phyloP scores from a whole-genome alignment of 495 filamentous ascomycete species.

The Wilcoxina mikolae region DNA sequence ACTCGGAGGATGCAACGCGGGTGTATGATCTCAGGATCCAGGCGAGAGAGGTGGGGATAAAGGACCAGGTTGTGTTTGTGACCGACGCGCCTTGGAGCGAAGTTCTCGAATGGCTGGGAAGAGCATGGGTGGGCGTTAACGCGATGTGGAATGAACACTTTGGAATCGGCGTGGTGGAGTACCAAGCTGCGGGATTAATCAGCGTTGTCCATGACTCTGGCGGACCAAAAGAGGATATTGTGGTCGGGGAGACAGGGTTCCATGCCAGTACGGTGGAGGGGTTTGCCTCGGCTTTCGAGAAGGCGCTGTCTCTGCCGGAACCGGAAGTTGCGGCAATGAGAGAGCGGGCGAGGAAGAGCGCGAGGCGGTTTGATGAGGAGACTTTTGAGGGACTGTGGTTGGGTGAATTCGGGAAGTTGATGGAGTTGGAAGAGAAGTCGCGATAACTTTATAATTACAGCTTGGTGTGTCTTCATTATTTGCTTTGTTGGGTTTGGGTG shows the following conservation, averaged over 20 bases:
- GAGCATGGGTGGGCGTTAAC: conserved; percentile 71
- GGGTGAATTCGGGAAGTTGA: conserved; percentile 51
- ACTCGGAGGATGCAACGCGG: conserved; percentile 64
- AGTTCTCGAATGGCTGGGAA: conserved; percentile 60
- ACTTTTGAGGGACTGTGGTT: conserved; percentile 68
- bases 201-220: conserved; percentile 83
- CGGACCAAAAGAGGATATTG: conserved; percentile 85
- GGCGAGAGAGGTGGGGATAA: conserved; percentile 73
- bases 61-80: conserved; percentile 69
- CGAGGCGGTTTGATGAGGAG: conserved; percentile 72
- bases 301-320: conserved; percentile 51
- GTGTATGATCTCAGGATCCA: conserved; percentile 84
- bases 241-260: conserved; percentile 59
- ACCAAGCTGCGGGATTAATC: conserved; percentile 86
- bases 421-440: conserved; percentile 32
- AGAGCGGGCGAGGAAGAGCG: conserved; percentile 54
- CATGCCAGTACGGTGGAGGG: conserved; percentile 60
- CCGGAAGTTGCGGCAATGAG: conserved; percentile 60
- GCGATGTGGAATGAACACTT: conserved; percentile 99
- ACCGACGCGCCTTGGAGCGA: conserved; percentile 78
- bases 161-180: conserved; percentile 95
- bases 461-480: no score
- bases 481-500: neutral
- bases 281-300: conserved; percentile 64
- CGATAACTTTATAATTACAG: neutral